phyloP scores from a whole-genome alignment of 192 early-diverging fungal genomes.

The Chytriomyces hyalinus region DNA sequence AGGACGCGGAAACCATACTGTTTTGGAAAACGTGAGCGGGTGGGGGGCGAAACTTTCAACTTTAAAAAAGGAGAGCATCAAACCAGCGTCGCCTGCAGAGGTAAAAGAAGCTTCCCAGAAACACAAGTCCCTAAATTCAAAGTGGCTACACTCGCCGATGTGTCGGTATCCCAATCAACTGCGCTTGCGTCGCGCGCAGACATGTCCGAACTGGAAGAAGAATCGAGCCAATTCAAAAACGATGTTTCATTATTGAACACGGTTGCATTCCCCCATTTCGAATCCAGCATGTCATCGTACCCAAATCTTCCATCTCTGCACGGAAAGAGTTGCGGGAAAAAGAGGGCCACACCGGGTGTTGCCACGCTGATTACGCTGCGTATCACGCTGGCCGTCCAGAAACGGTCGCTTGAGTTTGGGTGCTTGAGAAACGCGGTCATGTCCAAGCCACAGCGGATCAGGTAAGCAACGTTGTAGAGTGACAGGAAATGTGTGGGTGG shows the following conservation, averaged over 20 bases:
- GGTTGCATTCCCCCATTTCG: neutral
- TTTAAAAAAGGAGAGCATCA: neutral
- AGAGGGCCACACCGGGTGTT: neutral
- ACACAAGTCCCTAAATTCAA: neutral
- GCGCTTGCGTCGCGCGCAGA: neutral
- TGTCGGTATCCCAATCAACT: neutral
- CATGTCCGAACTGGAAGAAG: neutral
- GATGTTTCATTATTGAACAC: neutral
- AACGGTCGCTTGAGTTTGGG: neutral
- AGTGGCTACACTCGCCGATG: neutral
- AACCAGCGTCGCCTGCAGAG: neutral
- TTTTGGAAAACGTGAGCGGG: neutral
- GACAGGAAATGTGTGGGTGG: neutral
- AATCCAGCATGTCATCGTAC: neutral
- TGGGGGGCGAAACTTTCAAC: neutral
- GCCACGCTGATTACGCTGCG: neutral
- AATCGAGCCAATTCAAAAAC: neutral
- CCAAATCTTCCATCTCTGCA: neutral
- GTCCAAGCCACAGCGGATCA: neutral
- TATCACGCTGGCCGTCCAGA: neutral
- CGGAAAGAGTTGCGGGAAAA: neutral
- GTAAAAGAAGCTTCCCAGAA: neutral
- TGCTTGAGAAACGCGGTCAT: neutral
- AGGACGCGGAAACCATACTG: neutral
- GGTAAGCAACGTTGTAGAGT: neutral